Base-by-base conservation (phyloP, 2,329 filamentous ascomycete genomes). In the Colletotrichum plurivorum region DNA sequence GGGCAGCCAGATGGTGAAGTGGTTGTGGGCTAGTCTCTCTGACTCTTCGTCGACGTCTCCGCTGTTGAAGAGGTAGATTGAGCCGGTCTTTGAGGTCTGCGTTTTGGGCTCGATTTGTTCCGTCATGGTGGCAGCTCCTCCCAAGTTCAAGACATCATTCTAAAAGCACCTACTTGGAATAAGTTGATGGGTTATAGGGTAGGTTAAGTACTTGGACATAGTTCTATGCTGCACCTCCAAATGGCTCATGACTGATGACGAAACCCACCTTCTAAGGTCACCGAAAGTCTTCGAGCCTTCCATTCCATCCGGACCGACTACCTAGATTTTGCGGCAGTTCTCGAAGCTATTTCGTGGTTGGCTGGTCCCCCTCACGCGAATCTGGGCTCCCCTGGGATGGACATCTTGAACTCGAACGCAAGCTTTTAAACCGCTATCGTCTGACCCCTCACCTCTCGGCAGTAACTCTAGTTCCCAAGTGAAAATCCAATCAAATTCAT, bases 1-100 rank as follows among this genome's bases (percentile, higher is more conserved):
- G 22, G 68, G 64, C 6, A 45, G 18, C 68, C 68, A 70, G 25
- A 68, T 36, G 31, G 58, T 58, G 59, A 70, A 70, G 54, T 70
- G 68, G 22, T 70, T 69, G 53, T 49, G 58, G 13, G 63, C 59
- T 13, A 69, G 58, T 31, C 68, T 58, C 39, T 70, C 68, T 1
- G 54, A n/a, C 59, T 69, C 64, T n/a, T 9, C 59, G 16, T 63
- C 63, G 41, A 69, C 4, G 16, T 39, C n/a, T 18, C 65, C 64
- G 45, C 56, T 52, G 45, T 70, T 70, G 63, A 67, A 39, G 25
- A n/a, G 45, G 25, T 67, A 67, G 45, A 67, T 62, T 7, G 67
- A 62, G 46, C 53, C 31, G 27, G 63, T 70, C 63, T 63, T 53
- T 13, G 63, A 60, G 2, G 45, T 7, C 45, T n/a, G 18, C 16